Percentiles rank a stretch among this genome's conserved stretches.
These are phyloP conservation scores for Tylopilus vinaceipallidus DNA, from an alignment of 768 basidiomycete species.

Conservation along the genomic window DNA sequence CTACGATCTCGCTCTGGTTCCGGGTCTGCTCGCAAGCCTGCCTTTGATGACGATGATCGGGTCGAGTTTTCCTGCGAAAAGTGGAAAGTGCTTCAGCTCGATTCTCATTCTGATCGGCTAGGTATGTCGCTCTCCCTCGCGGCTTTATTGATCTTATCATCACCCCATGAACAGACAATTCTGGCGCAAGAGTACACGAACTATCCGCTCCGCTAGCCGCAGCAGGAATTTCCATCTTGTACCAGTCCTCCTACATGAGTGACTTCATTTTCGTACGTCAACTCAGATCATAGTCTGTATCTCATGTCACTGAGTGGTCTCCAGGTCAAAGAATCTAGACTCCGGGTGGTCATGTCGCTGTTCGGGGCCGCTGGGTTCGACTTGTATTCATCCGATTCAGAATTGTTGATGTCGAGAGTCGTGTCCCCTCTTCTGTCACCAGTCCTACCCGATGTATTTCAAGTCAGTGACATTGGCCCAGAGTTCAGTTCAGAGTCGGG, in stretches of 20 bases:
- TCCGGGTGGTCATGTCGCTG: conserved; percentile 61
- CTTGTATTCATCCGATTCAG: conserved; percentile 51
- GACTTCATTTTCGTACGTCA: conserved; percentile 75
- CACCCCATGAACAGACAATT: conserved; percentile 45
- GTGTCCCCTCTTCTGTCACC: conserved; percentile 33
- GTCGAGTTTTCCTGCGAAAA: conserved; percentile 71
- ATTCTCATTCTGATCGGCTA: conserved; percentile 70
- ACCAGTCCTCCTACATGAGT: conserved; percentile 80
- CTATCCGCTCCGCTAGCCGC: conserved; percentile 74
- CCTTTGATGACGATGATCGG: conserved; percentile 37
- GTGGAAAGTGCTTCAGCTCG: conserved; percentile 81
- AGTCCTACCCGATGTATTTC: conserved; percentile 29
- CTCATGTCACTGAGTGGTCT: conserved; percentile 3
- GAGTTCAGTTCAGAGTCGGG: conserved; percentile 35
- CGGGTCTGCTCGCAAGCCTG: conserved; percentile 24
- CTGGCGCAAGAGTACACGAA: conserved; percentile 72
- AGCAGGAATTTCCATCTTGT: conserved; percentile 77
- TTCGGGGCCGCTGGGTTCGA: conserved; percentile 64
- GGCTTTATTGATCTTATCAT: conserved; percentile 4
- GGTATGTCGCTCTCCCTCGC: conserved; percentile 41
- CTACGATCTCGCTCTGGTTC: conserved; percentile 44
- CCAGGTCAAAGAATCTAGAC: conserved; percentile 65
- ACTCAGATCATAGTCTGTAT: neutral
- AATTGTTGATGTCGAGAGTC: conserved; percentile 31
- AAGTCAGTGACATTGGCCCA: conserved; percentile 27